A percentile compares a stretch with the other conserved stretches of the same genome.
These are phyloP conservation scores for Pterocarpus santalinus DNA, from an alignment of 306 rosid genomes.

Conservation along the genomic window DNA sequence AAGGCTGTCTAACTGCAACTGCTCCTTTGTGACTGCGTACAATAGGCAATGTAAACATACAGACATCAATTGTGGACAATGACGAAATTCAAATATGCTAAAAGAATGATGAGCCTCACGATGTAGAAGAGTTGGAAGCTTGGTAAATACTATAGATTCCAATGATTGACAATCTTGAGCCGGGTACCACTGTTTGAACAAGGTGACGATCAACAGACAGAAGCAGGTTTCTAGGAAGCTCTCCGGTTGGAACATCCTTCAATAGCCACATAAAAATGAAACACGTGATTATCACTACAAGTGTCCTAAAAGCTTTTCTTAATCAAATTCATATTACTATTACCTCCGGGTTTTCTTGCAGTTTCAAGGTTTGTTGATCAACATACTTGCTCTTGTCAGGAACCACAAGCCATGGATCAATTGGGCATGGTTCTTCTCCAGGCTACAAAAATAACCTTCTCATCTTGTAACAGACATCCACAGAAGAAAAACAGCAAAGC, in stretches of 20 bases:
- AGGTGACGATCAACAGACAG: constrained; percentile 97
- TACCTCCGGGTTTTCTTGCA: constrained; percentile 99
- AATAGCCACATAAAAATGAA: constrained; percentile 43
- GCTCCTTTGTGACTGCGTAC: constrained; percentile 88
- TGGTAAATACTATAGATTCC: constrained; percentile 96
- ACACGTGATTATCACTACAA: constrained; percentile 12
- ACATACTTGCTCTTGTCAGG: constrained; percentile 95
- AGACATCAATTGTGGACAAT: background rate
- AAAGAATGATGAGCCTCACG: constrained; percentile 59
- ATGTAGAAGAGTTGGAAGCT: constrained; percentile 79
- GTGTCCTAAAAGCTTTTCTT: background rate
- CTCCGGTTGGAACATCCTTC: constrained; percentile 98
- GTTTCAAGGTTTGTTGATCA: constrained; percentile 94
- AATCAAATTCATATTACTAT: constrained; percentile 9
- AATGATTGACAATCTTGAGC: constrained; percentile 91
- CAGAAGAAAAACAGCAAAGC: background rate
- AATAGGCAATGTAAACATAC: constrained; percentile 31
- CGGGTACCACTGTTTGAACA: constrained; percentile 95
- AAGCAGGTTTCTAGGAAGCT: constrained; percentile 97
- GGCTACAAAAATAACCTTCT: constrained; percentile 57
- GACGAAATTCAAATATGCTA: constrained; percentile 15
- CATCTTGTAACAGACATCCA: constrained; percentile 15
- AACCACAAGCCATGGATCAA: constrained; percentile 97
- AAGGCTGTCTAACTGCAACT: constrained; percentile 96
- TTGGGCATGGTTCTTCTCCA: constrained; percentile 96